Conservation (phyloP, 495 filamentous ascomycete species). For the Penicillium cosmopolitanum region DNA sequence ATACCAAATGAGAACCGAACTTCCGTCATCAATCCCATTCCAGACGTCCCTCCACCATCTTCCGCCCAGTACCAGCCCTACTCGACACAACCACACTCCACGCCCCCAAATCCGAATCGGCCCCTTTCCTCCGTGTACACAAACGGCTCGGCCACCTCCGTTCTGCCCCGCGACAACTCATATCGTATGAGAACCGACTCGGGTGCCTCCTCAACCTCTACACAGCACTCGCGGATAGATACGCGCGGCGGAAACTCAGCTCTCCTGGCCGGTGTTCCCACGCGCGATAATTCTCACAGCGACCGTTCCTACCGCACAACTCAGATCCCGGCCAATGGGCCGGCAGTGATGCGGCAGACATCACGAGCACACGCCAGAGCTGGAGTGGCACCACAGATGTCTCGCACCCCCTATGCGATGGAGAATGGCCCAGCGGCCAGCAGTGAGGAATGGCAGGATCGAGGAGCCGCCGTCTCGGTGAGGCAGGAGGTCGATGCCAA, state of each 20-base stretch:
- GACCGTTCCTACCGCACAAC: slow-evolving; percentile 67
- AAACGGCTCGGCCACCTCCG: slow-evolving; percentile 44
- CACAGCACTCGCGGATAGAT: slow-evolving; percentile 57
- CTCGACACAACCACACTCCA: slow-evolving; percentile 49
- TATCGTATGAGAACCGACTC: slow-evolving; percentile 66
- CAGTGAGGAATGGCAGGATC: slow-evolving; percentile 95
- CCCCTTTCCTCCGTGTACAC: slow-evolving; percentile 61
- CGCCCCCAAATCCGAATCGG: slow-evolving; percentile 44
- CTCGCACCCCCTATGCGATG: slow-evolving; percentile 57
- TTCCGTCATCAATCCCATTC: slow-evolving; percentile 29
- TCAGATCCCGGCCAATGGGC: slow-evolving; percentile 60
- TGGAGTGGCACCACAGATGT: slow-evolving; percentile 58
- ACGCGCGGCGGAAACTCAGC: slow-evolving; percentile 64
- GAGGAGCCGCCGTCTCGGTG: slow-evolving; percentile 79
- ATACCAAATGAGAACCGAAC: slow-evolving; percentile 33
- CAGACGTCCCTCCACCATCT: slow-evolving; percentile 27
- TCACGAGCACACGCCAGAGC: slow-evolving; percentile 48
- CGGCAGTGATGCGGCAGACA: slow-evolving; percentile 52
- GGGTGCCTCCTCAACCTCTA: slow-evolving; percentile 64
- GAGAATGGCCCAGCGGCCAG: slow-evolving; percentile 69
- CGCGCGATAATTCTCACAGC: slow-evolving; percentile 71
- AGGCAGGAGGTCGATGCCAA: slow-evolving; percentile 80
- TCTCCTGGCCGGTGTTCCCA: slow-evolving; percentile 65
- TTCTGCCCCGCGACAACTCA: slow-evolving; percentile 50
- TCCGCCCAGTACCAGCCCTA: slow-evolving; percentile 39